Evolutionary conservation across 2,329 filamentous ascomycete species (phyloP), one percentile per base, ranked within the genome.

Genomic region (Trichoderma endophyticum): DNA sequence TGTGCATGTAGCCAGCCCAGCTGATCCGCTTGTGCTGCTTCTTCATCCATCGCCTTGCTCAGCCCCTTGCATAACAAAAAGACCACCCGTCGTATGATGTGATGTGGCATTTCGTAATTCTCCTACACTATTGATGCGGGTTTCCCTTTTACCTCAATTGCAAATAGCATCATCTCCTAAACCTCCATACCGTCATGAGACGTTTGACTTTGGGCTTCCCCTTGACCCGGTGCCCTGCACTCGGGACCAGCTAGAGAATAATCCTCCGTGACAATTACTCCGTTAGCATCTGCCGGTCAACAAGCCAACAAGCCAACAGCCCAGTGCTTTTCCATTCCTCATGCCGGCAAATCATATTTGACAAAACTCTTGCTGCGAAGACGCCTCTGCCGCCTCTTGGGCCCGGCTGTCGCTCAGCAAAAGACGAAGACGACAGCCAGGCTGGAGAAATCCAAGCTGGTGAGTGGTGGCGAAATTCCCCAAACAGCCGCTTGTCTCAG

Each of bases 321-420:
- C 28, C 12, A 18, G 36, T n/a, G 0, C 3, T 2, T 43, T 43
- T n/a, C 18, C 43, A 48, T 21, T 48, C 18, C 43, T n/a, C 43
- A 39, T 51, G 43, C 24, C 11, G 57, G n/a, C 66, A 61, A 61
- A 69, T 61, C 66, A 34, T 12, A 11, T 21, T 14, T 21, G 21
- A 21, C 14, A 4, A 61, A 48, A 12, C 18, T 24, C 26, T 28
- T 69, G 59, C 28, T 39, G n/a, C 14, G 12, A 39, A 43, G 65
- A 54, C 65, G 65, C 48, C 66, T 60, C 66, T 51, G 56, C 66
- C 66, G 66, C 66, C 34, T 48, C 56, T 21, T 12, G 54, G 66
- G 36, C 15, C 36, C 66, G 66, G 66, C 36, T 69, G 28, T 69
- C 66, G 66, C 66, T 60, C 9, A 51, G 18, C 43, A 21, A 21